Evolutionary conservation across 805 yeast genomes (phyloP).

Genomic region (Millerozyma acaciae): DNA sequence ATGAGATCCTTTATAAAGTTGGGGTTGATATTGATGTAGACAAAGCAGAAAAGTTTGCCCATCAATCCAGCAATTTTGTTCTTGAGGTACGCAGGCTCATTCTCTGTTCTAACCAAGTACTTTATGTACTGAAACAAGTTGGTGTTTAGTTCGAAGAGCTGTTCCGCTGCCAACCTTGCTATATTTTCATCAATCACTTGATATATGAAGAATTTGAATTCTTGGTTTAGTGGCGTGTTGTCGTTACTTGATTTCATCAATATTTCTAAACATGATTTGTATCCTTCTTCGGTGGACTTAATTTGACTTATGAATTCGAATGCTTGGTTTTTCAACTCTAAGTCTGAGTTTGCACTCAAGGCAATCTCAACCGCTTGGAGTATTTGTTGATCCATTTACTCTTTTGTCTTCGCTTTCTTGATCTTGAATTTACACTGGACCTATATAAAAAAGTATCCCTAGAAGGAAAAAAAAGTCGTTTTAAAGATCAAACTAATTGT

Average conservation of each 20-base stretch:
- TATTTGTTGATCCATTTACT: constrained; percentile 53
- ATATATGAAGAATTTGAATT: constrained; percentile 60
- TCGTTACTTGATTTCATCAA: constrained; percentile 21
- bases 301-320: constrained; percentile 50
- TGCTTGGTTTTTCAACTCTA: constrained; percentile 53
- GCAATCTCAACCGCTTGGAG: constrained; percentile 88
- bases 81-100: constrained; percentile 31
- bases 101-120: constrained; percentile 11
- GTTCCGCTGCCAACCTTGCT: constrained; percentile 41
- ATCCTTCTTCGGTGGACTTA: constrained; percentile 52
- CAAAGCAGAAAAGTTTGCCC: constrained; percentile 32
- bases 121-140: constrained; percentile 46
- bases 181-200: constrained; percentile 66
- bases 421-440: neutral
- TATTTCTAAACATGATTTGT: constrained; percentile 52
- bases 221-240: constrained; percentile 37
- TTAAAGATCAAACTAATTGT: too few relatives aligned
- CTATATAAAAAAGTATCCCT: too few relatives aligned
- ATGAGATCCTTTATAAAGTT: constrained; percentile 31
- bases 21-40: constrained; percentile 30
- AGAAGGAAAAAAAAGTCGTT: too few relatives aligned
- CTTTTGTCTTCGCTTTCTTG: constrained; percentile 1
- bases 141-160: constrained; percentile 44
- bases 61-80: constrained; percentile 36
- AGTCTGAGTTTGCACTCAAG: constrained; percentile 63